These are phyloP conservation scores for Luzula sylvatica DNA, from an alignment of 176 grass and related monocot genomes.

Conservation along the genomic window DNA sequence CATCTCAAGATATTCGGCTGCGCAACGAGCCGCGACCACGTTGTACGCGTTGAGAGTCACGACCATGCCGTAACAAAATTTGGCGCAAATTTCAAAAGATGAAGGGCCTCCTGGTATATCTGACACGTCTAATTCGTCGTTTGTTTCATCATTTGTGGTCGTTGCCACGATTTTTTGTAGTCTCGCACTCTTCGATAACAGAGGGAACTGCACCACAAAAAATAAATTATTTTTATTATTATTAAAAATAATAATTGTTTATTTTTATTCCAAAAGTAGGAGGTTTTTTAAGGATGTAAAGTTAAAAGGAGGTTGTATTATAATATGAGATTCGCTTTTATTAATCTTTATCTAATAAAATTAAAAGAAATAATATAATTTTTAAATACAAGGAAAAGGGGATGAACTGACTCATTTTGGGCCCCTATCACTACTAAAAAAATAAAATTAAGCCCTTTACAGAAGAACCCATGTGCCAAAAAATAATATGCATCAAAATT, in stretches of 20 bases:
- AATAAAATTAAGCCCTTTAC: not conserved
- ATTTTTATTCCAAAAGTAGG: no score
- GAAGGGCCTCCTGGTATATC: constrained; percentile 88
- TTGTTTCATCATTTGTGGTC: constrained; percentile 43
- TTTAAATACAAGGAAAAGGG: not conserved
- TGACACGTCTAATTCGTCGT: constrained; percentile 61
- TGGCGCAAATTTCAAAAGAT: constrained; percentile 96
- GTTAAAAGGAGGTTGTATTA: no score
- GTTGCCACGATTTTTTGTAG: constrained; percentile 74
- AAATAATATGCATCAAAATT: not conserved
- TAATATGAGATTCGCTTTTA: no score
- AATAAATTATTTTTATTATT: no score
- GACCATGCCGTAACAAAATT: constrained; percentile 94
- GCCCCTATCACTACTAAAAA: not conserved
- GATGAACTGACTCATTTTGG: not conserved
- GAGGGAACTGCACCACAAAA: constrained; percentile 64
- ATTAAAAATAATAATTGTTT: no score
- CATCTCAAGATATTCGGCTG: constrained; percentile 96
- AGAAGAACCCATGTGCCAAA: not conserved
- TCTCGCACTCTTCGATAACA: constrained; percentile 83
- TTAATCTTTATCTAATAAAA: no score
- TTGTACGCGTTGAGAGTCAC: constrained; percentile 96
- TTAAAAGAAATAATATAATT: not conserved
- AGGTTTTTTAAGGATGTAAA: not conserved
- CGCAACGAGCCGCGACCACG: constrained; percentile 68